These are phyloP conservation scores for Stephanodiscus minutulus DNA, from an alignment of 108 stramenopile genomes.

Conservation along the genomic window DNA sequence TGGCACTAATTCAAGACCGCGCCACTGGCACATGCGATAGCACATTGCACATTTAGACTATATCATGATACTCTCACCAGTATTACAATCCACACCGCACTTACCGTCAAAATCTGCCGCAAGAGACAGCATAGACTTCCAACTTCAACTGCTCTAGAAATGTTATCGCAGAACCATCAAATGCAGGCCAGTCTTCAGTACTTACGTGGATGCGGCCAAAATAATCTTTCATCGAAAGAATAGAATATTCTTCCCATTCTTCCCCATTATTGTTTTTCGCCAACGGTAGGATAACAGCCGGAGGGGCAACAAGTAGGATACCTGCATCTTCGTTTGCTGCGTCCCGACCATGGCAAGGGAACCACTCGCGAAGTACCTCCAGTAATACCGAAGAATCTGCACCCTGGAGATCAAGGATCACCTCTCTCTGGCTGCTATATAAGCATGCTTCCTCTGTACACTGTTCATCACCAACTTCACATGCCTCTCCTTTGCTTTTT, in stretches of 20 bases:
- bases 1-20: too few species aligned
- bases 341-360: constrained; percentile 12
- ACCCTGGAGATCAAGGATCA: constrained; percentile 48
- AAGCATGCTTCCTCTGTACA: neutral
- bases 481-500: neutral
- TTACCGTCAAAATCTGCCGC: constrained; percentile 8
- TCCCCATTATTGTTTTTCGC: neutral
- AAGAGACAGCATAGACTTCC: constrained; percentile 52
- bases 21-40: too few species aligned
- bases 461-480: neutral
- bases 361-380: constrained; percentile 9
- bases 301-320: constrained; percentile 23
- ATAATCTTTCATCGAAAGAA: constrained; percentile 23
- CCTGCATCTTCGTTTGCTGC: neutral
- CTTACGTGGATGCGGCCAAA: constrained; percentile 62
- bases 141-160: constrained; percentile 43
- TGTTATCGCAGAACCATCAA: constrained; percentile 24
- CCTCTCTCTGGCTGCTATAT: neutral
- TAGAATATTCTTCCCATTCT: constrained; percentile 30
- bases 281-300: constrained; percentile 17
- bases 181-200: constrained; percentile 72
- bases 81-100: too few species aligned
- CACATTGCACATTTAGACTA: too few species aligned
- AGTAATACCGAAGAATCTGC: constrained; percentile 36
- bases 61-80: too few species aligned